Percentiles rank a stretch among this genome's conserved stretches.
These are phyloP conservation scores for Pythium vanterpoolii DNA, from an alignment of 352 stramenopile species.

Conservation along the genomic window DNA sequence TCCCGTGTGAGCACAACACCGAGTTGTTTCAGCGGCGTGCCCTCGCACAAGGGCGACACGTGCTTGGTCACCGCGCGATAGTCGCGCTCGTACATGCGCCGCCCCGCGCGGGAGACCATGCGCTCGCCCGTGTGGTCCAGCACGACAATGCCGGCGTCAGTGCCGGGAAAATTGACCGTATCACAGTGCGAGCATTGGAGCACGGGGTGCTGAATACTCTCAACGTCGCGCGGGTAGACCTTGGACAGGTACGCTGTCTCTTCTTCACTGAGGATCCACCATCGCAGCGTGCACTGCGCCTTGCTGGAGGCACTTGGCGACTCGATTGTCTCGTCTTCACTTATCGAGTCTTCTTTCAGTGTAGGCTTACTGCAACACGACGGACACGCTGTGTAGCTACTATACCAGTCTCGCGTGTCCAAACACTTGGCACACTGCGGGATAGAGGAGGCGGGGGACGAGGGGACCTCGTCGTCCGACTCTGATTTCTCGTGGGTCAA, in stretches of 20 bases:
- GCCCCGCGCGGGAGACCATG: slow-evolving; percentile 63
- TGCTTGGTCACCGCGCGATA: slow-evolving; percentile 79
- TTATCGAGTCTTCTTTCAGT: not conserved
- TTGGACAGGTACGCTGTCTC: slow-evolving; percentile 62
- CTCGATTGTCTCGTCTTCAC: not conserved
- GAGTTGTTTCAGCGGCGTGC: slow-evolving; percentile 57
- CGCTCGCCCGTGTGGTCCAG: slow-evolving; percentile 50
- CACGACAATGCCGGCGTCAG: slow-evolving; percentile 66
- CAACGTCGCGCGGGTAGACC: slow-evolving; percentile 45
- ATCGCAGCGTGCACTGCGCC: slow-evolving; percentile 31
- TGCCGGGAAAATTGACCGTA: slow-evolving; percentile 76
- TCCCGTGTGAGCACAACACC: slow-evolving; percentile 35
- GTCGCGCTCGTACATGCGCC: slow-evolving; percentile 76
- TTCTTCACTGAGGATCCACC: slow-evolving; percentile 77
- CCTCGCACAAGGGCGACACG: slow-evolving; percentile 68
- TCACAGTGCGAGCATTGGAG: slow-evolving; percentile 73
- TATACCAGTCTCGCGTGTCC: slow-evolving; percentile 44
- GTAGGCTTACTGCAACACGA: slow-evolving; percentile 1
- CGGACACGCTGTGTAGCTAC: slow-evolving; percentile 26
- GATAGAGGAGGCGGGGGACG: slow-evolving; percentile 18
- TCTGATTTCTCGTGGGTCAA: slow-evolving; percentile 53
- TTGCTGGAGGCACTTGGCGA: not conserved
- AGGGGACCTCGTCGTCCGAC: not conserved
- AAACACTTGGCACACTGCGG: slow-evolving; percentile 57
- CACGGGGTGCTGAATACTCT: slow-evolving; percentile 53